These are phyloP conservation scores for Cucumis cinereus DNA, from an alignment of 306 rosid species.

Conservation along the genomic window DNA sequence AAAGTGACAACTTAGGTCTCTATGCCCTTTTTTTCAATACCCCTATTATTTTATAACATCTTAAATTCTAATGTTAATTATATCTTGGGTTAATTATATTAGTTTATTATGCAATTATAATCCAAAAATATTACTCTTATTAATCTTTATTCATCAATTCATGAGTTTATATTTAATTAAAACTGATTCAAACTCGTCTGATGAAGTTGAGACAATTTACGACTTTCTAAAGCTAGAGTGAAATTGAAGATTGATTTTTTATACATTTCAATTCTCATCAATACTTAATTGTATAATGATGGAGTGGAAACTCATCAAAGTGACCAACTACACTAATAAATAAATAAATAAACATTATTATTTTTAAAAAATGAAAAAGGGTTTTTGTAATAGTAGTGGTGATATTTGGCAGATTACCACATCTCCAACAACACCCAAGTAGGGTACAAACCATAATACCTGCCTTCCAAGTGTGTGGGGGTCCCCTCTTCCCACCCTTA, in stretches of 20 bases:
- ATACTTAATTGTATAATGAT: neutral
- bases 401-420: neutral
- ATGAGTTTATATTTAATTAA: too few species aligned
- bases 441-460: conserved; percentile 11
- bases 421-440: neutral
- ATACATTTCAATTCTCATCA: neutral
- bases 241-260: neutral
- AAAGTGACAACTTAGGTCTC: neutral
- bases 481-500: neutral
- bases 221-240: neutral
- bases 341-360: neutral
- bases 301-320: neutral
- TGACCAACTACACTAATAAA: neutral
- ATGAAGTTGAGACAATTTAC: neutral
- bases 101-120: too few species aligned
- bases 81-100: too few species aligned
- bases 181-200: neutral
- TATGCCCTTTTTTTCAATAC: neutral
- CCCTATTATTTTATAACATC: neutral
- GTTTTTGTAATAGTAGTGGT: neutral
- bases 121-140: too few species aligned
- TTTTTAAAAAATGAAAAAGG: too few species aligned
- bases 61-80: neutral
- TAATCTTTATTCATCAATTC: too few species aligned
- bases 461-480: neutral